Evolutionary conservation across 1,139 yeast species (phyloP).

Genomic region (Oligophagozyma castellii): DNA sequence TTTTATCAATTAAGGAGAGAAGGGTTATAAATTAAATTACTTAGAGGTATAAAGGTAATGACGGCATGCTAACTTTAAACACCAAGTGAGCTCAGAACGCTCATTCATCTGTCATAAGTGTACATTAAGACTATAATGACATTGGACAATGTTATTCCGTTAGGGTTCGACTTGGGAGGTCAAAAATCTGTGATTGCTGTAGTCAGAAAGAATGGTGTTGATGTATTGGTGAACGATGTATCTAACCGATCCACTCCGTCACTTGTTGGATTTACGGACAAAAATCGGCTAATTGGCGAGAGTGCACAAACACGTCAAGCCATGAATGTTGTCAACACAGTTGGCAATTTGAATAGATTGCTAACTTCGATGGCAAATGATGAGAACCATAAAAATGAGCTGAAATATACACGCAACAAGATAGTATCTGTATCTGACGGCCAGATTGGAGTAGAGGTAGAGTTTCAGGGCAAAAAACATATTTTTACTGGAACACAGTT

Average conservation of each 20-base stretch:
- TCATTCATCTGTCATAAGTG: no score
- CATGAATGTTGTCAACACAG: constrained; percentile 91
- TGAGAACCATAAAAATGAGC: no score
- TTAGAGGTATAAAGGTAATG: no score
- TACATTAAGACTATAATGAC: no score
- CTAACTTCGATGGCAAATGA: no score
- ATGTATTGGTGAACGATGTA: constrained; percentile 94
- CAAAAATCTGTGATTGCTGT: constrained; percentile 88
- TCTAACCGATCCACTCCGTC: constrained; percentile 96
- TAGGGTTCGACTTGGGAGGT: constrained; percentile 98
- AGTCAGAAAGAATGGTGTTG: constrained; percentile 98
- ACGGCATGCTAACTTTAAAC: no score
- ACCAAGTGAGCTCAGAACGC: no score
- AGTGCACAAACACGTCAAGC: constrained; percentile 92
- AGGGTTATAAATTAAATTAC: constrained; percentile 1
- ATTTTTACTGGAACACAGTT: constrained; percentile 81
- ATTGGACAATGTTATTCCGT: no score
- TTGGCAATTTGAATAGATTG: constrained; percentile 84
- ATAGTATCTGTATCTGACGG: constrained; percentile 61
- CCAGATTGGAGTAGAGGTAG: constrained; percentile 71
- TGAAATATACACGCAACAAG: constrained; percentile 65
- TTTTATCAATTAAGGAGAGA: background rate
- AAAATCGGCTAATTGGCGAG: constrained; percentile 90
- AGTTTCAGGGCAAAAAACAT: constrained; percentile 65
- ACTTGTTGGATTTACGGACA: constrained; percentile 81